A percentile compares a stretch with the other conserved stretches of the same genome.
phyloP scores from a whole-genome alignment of 768 basidiomycete genomes.

The Amanita subjunquillea region DNA sequence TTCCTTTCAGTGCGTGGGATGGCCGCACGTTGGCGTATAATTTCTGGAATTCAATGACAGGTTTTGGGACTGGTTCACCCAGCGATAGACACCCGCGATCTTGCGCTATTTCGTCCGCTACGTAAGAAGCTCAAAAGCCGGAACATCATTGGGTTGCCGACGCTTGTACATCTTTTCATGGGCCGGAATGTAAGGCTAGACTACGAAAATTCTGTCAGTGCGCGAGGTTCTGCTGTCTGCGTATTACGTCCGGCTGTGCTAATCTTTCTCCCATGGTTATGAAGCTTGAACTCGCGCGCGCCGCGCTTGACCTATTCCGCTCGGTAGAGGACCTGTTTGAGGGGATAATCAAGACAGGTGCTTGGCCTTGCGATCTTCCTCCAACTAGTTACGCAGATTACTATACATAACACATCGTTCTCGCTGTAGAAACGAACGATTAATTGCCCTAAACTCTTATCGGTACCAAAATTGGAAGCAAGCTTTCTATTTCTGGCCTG shows the following conservation, averaged over 20 bases:
- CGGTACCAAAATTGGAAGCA: not conserved
- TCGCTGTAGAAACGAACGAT: conserved; percentile 1
- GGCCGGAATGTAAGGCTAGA: conserved; percentile 30
- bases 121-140: conserved; percentile 29
- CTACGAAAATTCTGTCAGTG: conserved; percentile 37
- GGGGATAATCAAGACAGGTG: conserved; percentile 26
- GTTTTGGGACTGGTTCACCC: conserved; percentile 42
- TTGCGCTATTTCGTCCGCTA: conserved; percentile 41
- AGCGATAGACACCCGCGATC: conserved; percentile 41
- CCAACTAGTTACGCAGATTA: conserved; percentile 22
- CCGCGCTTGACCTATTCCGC: conserved; percentile 42
- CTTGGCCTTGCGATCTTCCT: conserved; percentile 43
- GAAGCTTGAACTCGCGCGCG: conserved; percentile 40
- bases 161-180: conserved; percentile 36
- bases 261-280: conserved; percentile 6
- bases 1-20: conserved; percentile 35
- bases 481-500: not conserved
- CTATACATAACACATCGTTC: conserved; percentile 15
- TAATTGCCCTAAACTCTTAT: not conserved
- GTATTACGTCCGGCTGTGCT: conserved; percentile 5
- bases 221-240: conserved; percentile 4
- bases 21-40: not conserved
- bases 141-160: conserved; percentile 25
- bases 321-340: conserved; percentile 42
- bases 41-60: conserved; percentile 16